A percentile compares a stretch with the other conserved stretches of the same genome.
These are phyloP conservation scores for Cryptococcus amylolentus DNA, from an alignment of 1,284 basidiomycete species.

Conservation along the genomic window DNA sequence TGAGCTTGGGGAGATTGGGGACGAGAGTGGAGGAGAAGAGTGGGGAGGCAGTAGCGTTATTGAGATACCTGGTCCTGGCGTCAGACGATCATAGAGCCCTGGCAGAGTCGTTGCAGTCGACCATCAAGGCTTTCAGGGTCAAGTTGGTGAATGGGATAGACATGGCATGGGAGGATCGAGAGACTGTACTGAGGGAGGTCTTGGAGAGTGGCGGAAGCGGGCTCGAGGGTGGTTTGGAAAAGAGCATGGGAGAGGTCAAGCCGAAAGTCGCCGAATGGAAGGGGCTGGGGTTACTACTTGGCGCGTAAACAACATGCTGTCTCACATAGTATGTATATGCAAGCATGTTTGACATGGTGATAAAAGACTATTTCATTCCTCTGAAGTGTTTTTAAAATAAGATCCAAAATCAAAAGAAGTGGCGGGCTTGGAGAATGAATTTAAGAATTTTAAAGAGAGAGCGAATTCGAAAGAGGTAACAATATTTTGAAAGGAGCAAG, in stretches of 20 bases:
- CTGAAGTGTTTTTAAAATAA: too few species aligned
- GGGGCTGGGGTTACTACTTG: slow-evolving; percentile 31
- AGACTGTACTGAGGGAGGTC: slow-evolving; percentile 29
- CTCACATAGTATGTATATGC: too few species aligned
- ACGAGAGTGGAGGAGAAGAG: slow-evolving; percentile 47
- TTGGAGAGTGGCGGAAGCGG: slow-evolving; percentile 37
- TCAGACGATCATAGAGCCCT: slow-evolving; percentile 33
- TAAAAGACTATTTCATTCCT: too few species aligned
- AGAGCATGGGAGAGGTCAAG: slow-evolving; percentile 27
- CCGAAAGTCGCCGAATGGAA: slow-evolving; percentile 34
- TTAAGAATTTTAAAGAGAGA: background rate
- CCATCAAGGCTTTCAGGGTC: slow-evolving; percentile 29
- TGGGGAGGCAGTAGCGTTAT: slow-evolving; percentile 37
- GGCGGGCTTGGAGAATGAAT: too few species aligned
- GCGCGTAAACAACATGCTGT: background rate
- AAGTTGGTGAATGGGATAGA: slow-evolving; percentile 29
- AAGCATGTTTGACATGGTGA: too few species aligned
- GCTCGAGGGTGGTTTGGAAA: slow-evolving; percentile 25
- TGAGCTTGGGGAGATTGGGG: slow-evolving; percentile 72
- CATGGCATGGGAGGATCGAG: slow-evolving; percentile 43
- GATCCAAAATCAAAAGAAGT: too few species aligned
- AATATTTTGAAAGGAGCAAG: background rate
- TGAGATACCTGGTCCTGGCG: slow-evolving; percentile 39
- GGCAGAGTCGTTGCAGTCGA: slow-evolving; percentile 31
- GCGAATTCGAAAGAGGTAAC: background rate